Base-by-base conservation (phyloP, 352 stramenopile genomes). In the Globisporangium mamillatum region DNA sequence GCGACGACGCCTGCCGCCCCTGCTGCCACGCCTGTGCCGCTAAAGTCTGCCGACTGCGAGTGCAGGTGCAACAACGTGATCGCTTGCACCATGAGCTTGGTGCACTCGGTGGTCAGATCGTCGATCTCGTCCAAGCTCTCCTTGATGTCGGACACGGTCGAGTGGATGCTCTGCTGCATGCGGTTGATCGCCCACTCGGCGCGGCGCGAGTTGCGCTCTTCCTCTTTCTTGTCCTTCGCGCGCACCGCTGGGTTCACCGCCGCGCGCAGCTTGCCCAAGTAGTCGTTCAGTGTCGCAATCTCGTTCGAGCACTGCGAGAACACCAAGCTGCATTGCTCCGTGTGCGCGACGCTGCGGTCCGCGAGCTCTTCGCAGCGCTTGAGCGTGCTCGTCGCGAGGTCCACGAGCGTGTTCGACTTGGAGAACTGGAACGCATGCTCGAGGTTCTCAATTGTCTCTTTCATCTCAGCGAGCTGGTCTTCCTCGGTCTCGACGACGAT, bases 11-110 rank as follows among this genome's bases (percentile, higher is more conserved):
- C 85, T 4, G 88, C 88, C 2, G 88, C 88, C 10, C 88, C 88
- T 7, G 86, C 88, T 7, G 88, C 88, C 25, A 96, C 87, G 14
- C 88, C 88, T 10, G 88, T 94, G 60, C 88, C 88, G 50, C 88
- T 96, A 63, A 96, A 96, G 63, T 96, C 88, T 4, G 84, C 83
- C 6, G 88, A 94, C 8, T 82, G 75, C 24, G 77, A 82, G 65
- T 87, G 85, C 75, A 94, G 80, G 68, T 96, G 88, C 63, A 96
- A 70, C 68, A 96, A 64, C 58, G 88, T 96, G 56, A 96, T 91
- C n/a, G 84, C 79, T 68, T 94, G 82, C 27, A 94, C 86, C 80
- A 96, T 92, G 12, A 96, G 77, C 75, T 92, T 90, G 14, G 81
- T 94, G 67, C 86, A 91, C 70, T 94, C 85, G 0, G 79, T 84